A percentile compares a stretch with the other conserved stretches of the same genome.
These are phyloP conservation scores for Tylopilus sp. DNA, from an alignment of 768 basidiomycete species.

Conservation along the genomic window DNA sequence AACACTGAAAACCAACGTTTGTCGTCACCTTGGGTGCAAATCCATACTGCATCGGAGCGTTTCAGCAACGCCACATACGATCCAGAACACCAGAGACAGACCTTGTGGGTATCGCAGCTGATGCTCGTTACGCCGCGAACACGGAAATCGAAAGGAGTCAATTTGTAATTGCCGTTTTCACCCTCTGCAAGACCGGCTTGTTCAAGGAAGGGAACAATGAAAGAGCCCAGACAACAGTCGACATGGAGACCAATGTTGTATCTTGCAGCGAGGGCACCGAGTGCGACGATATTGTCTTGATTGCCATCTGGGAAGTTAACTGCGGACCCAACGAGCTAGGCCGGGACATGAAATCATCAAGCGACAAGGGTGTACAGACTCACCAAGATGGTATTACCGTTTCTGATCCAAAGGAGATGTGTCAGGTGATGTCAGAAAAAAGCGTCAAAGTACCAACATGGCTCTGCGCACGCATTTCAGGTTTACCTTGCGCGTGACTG, in stretches of 20 bases:
- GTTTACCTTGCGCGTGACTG: conserved; percentile 71
- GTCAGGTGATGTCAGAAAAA: conserved; percentile 1
- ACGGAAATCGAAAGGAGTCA: conserved; percentile 84
- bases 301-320: conserved; percentile 85
- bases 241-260: conserved; percentile 88
- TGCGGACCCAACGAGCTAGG: conserved; percentile 78
- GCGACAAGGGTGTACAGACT: conserved; percentile 3
- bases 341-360: background rate
- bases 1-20: background rate
- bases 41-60: conserved; percentile 59
- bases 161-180: conserved; percentile 47
- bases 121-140: conserved; percentile 91
- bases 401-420: conserved; percentile 43
- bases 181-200: conserved; percentile 60
- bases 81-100: conserved; percentile 21
- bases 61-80: background rate
- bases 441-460: conserved; percentile 54
- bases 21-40: conserved; percentile 84
- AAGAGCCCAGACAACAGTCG: conserved; percentile 92
- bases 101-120: conserved; percentile 96
- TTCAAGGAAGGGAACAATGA: conserved; percentile 92
- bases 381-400: conserved; percentile 26
- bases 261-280: conserved; percentile 68
- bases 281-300: conserved; percentile 80
- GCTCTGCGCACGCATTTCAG: conserved; percentile 76